Conservation (phyloP, 2,329 filamentous ascomycete genomes). For the Penicillium hesseltinei region DNA sequence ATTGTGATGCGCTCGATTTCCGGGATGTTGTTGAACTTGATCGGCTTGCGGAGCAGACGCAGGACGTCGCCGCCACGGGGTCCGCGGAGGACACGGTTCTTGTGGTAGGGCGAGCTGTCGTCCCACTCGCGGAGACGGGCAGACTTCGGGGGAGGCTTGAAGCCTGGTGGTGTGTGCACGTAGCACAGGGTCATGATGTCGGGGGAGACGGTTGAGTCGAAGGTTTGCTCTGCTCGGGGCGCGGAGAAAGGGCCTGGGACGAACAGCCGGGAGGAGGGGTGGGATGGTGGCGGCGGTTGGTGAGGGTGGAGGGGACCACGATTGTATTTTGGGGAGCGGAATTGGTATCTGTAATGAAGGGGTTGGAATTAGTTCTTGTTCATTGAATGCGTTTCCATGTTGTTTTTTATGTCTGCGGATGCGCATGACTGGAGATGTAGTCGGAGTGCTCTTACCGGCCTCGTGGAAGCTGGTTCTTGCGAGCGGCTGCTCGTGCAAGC, state of each 20-base stretch:
- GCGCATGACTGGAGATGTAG: constrained; percentile 1
- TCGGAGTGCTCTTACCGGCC: constrained; percentile 48
- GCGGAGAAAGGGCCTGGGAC: constrained; percentile 86
- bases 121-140: constrained; percentile 82
- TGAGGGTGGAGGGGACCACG: constrained; percentile 91
- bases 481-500: constrained; percentile 45
- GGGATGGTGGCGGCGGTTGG: constrained; percentile 80
- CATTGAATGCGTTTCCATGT: not conserved
- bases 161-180: constrained; percentile 78
- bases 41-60: constrained; percentile 53
- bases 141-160: constrained; percentile 54
- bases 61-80: constrained; percentile 71
- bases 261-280: constrained; percentile 84
- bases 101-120: constrained; percentile 88
- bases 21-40: constrained; percentile 81
- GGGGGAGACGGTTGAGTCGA: constrained; percentile 77
- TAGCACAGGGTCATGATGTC: constrained; percentile 90
- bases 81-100: constrained; percentile 79
- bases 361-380: constrained; percentile 8
- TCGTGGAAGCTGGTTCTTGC: constrained; percentile 47
- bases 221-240: constrained; percentile 86
- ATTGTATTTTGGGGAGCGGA: constrained; percentile 89
- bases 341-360: constrained; percentile 71
- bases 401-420: not conserved
- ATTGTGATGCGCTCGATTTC: constrained; percentile 77